Evolutionary conservation across 192 early-diverging fungal genomes (phyloP).

Genomic region (Spizellomyces punctatus): DNA sequence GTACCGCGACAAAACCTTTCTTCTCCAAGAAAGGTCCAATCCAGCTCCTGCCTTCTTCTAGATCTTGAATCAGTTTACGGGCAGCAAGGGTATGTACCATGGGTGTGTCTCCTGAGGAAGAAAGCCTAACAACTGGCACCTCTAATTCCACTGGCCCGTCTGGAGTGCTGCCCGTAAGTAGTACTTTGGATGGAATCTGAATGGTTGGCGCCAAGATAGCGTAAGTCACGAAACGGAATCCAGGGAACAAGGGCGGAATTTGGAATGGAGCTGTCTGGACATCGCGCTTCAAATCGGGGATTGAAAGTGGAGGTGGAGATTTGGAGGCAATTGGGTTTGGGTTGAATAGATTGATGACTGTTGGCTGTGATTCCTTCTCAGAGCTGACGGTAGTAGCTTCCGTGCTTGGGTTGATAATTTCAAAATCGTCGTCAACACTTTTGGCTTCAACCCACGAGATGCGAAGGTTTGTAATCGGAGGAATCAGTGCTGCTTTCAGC

Average conservation of each 20-base stretch:
- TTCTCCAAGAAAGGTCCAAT: background rate
- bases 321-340: background rate
- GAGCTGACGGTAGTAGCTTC: background rate
- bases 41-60: background rate
- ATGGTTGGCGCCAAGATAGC: background rate
- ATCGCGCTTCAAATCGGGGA: background rate
- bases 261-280: background rate
- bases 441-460: background rate
- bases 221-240: slow-evolving; percentile 1
- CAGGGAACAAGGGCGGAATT: slow-evolving; percentile 1
- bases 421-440: background rate
- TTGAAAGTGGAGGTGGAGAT: background rate
- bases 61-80: background rate
- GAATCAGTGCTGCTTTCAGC: background rate
- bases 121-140: background rate
- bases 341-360: too few species aligned
- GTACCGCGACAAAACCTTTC: background rate
- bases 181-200: background rate
- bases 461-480: background rate
- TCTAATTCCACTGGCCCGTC: slow-evolving; percentile 6
- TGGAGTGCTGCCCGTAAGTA: background rate
- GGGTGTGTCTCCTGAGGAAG: background rate
- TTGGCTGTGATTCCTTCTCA: background rate
- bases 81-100: background rate
- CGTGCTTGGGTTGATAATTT: background rate